Evolutionary conservation across 2,329 filamentous ascomycete species (phyloP).

Genomic region (Trichoderma sp.): DNA sequence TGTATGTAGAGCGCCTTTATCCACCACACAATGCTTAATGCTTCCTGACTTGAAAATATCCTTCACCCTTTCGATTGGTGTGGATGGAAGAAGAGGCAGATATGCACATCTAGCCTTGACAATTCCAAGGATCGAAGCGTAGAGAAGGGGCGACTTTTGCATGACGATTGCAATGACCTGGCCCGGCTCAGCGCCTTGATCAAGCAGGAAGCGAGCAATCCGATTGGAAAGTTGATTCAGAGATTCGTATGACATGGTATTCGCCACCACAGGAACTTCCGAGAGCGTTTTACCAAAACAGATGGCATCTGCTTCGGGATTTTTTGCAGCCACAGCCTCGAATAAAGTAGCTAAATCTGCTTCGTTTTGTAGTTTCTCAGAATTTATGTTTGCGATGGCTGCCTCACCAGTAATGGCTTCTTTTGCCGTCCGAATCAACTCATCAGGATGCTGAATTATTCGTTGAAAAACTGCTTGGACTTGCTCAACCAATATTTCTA

Average conservation of each 20-base stretch:
- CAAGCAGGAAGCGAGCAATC: conserved; percentile 54
- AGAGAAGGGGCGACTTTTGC: conserved; percentile 71
- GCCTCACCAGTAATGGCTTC: conserved; percentile 33
- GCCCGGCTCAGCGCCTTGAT: conserved; percentile 46
- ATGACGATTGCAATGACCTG: conserved; percentile 70
- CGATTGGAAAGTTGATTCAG: conserved; percentile 63
- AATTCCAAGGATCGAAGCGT: conserved; percentile 69
- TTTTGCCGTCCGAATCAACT: conserved; percentile 19
- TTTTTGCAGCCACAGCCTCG: conserved; percentile 46
- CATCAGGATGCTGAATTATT: conserved; percentile 29
- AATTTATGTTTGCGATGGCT: conserved; percentile 49
- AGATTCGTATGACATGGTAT: conserved; percentile 56
- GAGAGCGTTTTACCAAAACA: conserved; percentile 52
- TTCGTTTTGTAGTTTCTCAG: conserved; percentile 32
- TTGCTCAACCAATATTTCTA: conserved; percentile 57
- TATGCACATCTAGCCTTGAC: conserved; percentile 76
- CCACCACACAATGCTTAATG: conserved; percentile 45
- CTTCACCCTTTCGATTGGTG: conserved; percentile 57
- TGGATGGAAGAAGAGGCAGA: conserved; percentile 73
- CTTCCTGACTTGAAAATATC: conserved; percentile 61
- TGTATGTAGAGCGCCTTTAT: conserved; percentile 28
- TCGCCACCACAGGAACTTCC: conserved; percentile 31
- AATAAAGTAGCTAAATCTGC: conserved; percentile 52
- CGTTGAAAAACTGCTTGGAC: conserved; percentile 49
- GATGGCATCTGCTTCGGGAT: conserved; percentile 59